phyloP scores from a whole-genome alignment of 257 asterid species.

The Rauvolfia tetraphylla region DNA sequence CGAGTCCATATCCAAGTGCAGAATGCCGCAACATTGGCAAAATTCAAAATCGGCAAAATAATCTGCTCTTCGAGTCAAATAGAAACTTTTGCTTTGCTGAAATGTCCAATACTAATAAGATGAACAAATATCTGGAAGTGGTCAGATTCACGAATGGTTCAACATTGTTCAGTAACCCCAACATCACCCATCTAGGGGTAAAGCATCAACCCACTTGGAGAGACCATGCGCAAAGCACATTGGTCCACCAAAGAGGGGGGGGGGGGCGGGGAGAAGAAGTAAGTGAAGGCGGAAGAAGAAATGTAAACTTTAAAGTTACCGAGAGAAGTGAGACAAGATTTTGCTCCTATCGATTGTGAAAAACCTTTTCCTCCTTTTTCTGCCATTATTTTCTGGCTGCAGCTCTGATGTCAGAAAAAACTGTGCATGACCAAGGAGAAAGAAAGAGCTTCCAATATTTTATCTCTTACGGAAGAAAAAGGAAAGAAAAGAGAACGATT shows the following conservation, averaged over 20 bases:
- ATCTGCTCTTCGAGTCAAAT: neutral
- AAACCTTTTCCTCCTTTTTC: conserved; percentile 42
- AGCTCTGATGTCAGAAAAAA: neutral
- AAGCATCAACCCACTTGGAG: too few species aligned
- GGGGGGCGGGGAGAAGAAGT: too few species aligned
- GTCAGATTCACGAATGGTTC: neutral
- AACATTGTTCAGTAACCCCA: neutral
- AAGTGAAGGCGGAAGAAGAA: too few species aligned
- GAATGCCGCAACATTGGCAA: neutral
- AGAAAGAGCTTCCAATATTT: neutral
- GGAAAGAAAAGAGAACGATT: too few species aligned
- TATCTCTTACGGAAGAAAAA: too few species aligned
- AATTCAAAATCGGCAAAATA: neutral
- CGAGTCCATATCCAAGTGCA: neutral
- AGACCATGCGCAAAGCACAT: too few species aligned
- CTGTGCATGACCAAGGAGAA: neutral
- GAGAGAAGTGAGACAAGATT: conserved; percentile 23
- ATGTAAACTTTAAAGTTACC: neutral
- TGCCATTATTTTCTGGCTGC: conserved; percentile 22
- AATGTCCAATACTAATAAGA: too few species aligned
- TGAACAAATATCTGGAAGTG: neutral
- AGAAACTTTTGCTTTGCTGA: too few species aligned
- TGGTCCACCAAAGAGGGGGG: too few species aligned
- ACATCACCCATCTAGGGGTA: neutral
- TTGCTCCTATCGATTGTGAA: conserved; percentile 24